Conservation (phyloP, 768 basidiomycete species). For the Lentinula guzmanii region DNA sequence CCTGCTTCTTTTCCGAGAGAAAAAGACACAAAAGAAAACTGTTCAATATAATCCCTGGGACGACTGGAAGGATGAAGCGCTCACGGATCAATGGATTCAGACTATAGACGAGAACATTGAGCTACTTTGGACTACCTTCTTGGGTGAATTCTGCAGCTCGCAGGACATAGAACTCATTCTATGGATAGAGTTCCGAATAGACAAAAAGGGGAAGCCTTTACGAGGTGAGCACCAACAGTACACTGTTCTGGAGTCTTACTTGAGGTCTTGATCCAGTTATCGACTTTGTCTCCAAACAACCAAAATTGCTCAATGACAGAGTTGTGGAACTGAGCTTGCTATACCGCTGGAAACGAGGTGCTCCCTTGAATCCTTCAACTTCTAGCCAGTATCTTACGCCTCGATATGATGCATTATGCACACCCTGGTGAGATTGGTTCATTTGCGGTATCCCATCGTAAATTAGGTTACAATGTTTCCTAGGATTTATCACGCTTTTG, state of each 20-base stretch:
- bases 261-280: slow-evolving; percentile 25
- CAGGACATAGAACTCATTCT: slow-evolving; percentile 41
- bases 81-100: slow-evolving; percentile 17
- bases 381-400: slow-evolving; percentile 8
- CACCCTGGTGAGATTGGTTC: slow-evolving; percentile 35
- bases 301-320: slow-evolving; percentile 33
- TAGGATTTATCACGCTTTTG: slow-evolving; percentile 40
- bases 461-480: neutral
- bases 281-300: slow-evolving; percentile 27
- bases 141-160: slow-evolving; percentile 30
- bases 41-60: slow-evolving; percentile 32
- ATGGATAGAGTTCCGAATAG: slow-evolving; percentile 38
- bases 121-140: slow-evolving; percentile 35
- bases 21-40: slow-evolving; percentile 12
- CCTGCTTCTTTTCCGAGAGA: slow-evolving; percentile 20
- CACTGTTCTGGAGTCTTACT: neutral
- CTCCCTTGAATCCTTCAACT: neutral
- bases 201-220: slow-evolving; percentile 12
- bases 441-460: neutral
- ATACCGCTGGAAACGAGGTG: slow-evolving; percentile 33
- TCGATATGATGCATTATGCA: slow-evolving; percentile 32
- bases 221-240: slow-evolving; percentile 22
- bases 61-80: slow-evolving; percentile 29
- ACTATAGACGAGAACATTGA: slow-evolving; percentile 27
- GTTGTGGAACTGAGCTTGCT: slow-evolving; percentile 31